Conservation (phyloP, 2,329 filamentous ascomycete genomes). For the Fusarium sp. region DNA sequence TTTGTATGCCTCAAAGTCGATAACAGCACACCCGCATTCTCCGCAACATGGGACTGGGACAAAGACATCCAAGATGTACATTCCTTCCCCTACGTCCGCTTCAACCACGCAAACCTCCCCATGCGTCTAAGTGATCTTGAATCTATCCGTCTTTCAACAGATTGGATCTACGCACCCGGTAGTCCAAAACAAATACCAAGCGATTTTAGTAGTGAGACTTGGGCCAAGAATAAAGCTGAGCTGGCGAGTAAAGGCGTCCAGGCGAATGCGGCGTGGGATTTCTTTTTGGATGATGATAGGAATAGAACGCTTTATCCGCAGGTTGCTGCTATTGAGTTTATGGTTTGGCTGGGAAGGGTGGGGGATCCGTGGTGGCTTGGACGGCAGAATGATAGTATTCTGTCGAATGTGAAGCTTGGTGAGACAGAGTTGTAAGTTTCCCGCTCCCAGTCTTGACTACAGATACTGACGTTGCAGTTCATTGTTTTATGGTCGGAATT, state of each 20-base stretch:
- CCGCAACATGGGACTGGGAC: slow-evolving; percentile 44
- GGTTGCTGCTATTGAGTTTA: slow-evolving; percentile 40
- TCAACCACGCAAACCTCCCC: slow-evolving; percentile 34
- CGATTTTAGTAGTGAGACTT: slow-evolving; percentile 23
- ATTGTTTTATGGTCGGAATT: slow-evolving; percentile 42
- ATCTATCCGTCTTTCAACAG: slow-evolving; percentile 38
- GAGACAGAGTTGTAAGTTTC: slow-evolving; percentile 41
- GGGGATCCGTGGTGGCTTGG: slow-evolving; percentile 48
- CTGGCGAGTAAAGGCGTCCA: slow-evolving; percentile 13
- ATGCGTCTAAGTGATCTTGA: slow-evolving; percentile 37
- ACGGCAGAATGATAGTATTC: slow-evolving; percentile 28
- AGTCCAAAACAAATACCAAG: slow-evolving; percentile 12
- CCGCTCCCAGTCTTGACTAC: rapidly evolving
- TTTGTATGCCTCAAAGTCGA: slow-evolving; percentile 45
- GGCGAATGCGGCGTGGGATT: slow-evolving; percentile 46
- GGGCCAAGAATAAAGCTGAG: slow-evolving; percentile 34
- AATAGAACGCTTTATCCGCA: slow-evolving; percentile 42
- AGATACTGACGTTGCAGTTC: slow-evolving; percentile 18
- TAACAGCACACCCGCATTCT: slow-evolving; percentile 41
- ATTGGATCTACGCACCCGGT: slow-evolving; percentile 43
- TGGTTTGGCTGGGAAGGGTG: slow-evolving; percentile 44
- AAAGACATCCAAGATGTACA: slow-evolving; percentile 43
- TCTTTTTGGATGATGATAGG: slow-evolving; percentile 44
- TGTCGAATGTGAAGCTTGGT: slow-evolving; percentile 40
- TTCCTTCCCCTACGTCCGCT: slow-evolving; percentile 46